These are phyloP conservation scores for Pyrenochaeta sp. DNA, from an alignment of 2,329 filamentous ascomycete species.

Conservation along the genomic window DNA sequence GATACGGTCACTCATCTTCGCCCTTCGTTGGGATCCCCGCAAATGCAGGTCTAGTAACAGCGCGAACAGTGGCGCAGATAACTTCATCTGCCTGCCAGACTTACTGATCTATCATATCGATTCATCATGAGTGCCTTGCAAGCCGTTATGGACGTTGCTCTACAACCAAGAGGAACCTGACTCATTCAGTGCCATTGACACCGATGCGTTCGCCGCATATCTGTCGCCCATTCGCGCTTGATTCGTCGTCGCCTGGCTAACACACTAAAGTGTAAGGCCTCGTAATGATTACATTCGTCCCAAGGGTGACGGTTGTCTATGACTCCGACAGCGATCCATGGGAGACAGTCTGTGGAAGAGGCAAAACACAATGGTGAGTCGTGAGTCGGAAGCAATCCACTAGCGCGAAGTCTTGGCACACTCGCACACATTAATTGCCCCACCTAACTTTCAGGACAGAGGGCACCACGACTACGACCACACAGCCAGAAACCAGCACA, in stretches of 20 bases:
- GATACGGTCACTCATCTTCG: too few species aligned
- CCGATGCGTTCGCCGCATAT: background rate
- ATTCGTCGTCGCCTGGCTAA: background rate
- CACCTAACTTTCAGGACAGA: constrained; percentile 17
- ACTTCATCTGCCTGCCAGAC: too few species aligned
- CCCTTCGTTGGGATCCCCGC: too few species aligned
- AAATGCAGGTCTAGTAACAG: too few species aligned
- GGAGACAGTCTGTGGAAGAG: background rate
- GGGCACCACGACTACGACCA: constrained; percentile 8
- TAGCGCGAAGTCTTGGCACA: constrained; percentile 28
- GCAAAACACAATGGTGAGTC: constrained; percentile 2
- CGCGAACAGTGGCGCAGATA: too few species aligned
- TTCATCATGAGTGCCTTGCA: too few species aligned
- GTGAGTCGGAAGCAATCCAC: constrained; percentile 11
- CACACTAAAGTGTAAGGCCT: background rate
- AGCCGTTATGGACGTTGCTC: too few species aligned
- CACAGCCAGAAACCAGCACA: constrained; percentile 8
- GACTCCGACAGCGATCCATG: background rate
- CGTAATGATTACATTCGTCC: background rate
- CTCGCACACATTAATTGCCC: constrained; percentile 27
- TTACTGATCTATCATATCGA: too few species aligned
- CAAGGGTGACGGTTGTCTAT: background rate
- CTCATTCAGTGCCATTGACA: too few species aligned
- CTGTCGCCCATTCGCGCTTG: background rate
- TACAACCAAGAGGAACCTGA: too few species aligned